A percentile compares a stretch with the other conserved stretches of the same genome.
These are phyloP conservation scores for Lentinula aciculospora DNA, from an alignment of 768 basidiomycete species.

Conservation along the genomic window DNA sequence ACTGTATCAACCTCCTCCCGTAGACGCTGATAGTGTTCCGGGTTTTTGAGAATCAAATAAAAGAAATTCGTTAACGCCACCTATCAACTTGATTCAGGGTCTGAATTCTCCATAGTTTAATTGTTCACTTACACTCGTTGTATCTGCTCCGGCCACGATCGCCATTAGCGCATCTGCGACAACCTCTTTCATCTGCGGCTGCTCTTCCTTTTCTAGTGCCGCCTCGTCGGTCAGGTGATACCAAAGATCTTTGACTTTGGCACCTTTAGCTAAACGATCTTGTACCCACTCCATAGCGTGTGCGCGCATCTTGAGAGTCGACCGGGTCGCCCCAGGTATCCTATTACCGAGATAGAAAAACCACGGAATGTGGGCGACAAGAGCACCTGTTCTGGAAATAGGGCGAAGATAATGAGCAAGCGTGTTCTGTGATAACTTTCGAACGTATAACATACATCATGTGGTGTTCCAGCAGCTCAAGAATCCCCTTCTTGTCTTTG, in stretches of 20 bases:
- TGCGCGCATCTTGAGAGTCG: conserved; percentile 15
- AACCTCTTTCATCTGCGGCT: conserved; percentile 12
- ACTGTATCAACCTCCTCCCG: conserved; percentile 8
- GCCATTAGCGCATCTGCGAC: conserved; percentile 4
- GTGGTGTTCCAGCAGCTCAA: conserved; percentile 8
- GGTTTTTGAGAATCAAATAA: conserved; percentile 2
- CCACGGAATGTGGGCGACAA: conserved; percentile 19
- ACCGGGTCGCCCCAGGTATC: conserved; percentile 24
- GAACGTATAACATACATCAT: conserved; percentile 12
- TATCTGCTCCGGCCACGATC: conserved; percentile 7
- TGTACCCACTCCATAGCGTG: conserved; percentile 18
- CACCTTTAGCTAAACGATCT: conserved; percentile 15
- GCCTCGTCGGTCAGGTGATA: conserved; percentile 33
- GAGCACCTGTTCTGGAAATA: conserved; percentile 5
- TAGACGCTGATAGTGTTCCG: neutral
- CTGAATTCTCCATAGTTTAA: neutral
- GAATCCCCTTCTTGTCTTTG: conserved; percentile 11
- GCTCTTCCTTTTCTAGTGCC: conserved; percentile 15
- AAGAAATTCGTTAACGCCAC: neutral
- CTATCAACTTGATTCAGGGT: neutral
- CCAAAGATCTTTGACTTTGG: conserved; percentile 26
- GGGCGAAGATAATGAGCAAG: conserved; percentile 9
- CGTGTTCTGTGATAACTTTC: conserved; percentile 10
- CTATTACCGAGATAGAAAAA: conserved; percentile 14
- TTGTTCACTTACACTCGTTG: neutral